These are phyloP conservation scores for Saraca asoca DNA, from an alignment of 331 rosid genomes.

Conservation along the genomic window DNA sequence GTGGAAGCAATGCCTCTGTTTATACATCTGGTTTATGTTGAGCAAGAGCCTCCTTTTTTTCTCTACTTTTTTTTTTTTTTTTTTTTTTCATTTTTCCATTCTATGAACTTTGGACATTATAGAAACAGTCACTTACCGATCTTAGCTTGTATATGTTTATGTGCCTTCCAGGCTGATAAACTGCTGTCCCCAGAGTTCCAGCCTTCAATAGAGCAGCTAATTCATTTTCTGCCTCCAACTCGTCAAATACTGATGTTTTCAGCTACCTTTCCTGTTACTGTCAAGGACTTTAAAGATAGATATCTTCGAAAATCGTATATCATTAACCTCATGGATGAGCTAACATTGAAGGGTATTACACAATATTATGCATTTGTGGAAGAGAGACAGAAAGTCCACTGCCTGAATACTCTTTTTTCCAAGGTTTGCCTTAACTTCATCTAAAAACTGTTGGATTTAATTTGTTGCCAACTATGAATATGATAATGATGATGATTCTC, in stretches of 20 bases:
- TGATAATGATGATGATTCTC: conserved; percentile 21
- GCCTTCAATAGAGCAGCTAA: conserved; percentile 90
- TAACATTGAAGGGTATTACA: conserved; percentile 95
- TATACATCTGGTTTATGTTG: conserved; percentile 23
- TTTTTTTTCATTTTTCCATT: too few relatives aligned
- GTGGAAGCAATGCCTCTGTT: conserved; percentile 15
- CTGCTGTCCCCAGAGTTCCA: conserved; percentile 98
- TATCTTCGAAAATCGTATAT: conserved; percentile 77
- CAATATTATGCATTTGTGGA: conserved; percentile 96
- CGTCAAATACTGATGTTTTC: conserved; percentile 96
- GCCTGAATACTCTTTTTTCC: conserved; percentile 93
- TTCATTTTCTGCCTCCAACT: conserved; percentile 69
- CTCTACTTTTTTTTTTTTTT: conserved; percentile 9
- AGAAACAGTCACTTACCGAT: not conserved
- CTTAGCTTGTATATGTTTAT: conserved; percentile 22
- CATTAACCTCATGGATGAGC: conserved; percentile 99
- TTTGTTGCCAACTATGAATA: conserved; percentile 22
- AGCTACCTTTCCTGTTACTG: conserved; percentile 97
- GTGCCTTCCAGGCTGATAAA: conserved; percentile 77
- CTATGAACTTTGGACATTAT: conserved; percentile 14
- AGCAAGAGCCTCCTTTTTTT: not conserved
- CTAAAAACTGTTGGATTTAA: conserved; percentile 1
- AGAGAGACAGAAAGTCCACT: conserved; percentile 98
- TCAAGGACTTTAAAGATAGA: conserved; percentile 94
- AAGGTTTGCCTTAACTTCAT: conserved; percentile 62